phyloP scores from a whole-genome alignment of 306 rosid genomes.

The Rosa multiflora region DNA sequence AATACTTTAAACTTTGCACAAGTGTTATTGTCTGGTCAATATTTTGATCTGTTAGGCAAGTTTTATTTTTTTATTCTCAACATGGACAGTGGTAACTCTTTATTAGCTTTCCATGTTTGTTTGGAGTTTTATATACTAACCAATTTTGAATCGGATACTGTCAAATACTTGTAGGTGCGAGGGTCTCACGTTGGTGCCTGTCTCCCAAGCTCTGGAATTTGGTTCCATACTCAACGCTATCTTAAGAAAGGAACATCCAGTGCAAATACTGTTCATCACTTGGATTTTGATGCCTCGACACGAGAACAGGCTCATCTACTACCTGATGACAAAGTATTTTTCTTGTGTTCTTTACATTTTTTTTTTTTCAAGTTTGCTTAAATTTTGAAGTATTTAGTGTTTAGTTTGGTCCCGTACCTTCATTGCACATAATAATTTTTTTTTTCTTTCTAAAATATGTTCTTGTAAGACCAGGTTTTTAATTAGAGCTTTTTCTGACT shows the following conservation, averaged over 20 bases:
- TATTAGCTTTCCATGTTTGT: background rate
- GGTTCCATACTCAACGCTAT: slow-evolving; percentile 89
- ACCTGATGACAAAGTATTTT: slow-evolving; percentile 78
- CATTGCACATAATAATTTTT: background rate
- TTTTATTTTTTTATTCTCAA: background rate
- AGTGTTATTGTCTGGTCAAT: background rate
- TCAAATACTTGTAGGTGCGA: slow-evolving; percentile 55
- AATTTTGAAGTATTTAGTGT: background rate
- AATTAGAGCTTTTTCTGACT: background rate
- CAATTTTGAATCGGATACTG: slow-evolving; percentile 9
- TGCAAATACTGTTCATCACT: slow-evolving; percentile 65
- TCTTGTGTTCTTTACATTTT: slow-evolving; percentile 19
- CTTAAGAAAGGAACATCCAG: slow-evolving; percentile 68
- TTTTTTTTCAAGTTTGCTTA: slow-evolving; percentile 20
- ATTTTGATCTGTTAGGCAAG: background rate
- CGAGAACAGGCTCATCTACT: slow-evolving; percentile 89
- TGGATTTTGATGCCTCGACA: slow-evolving; percentile 98
- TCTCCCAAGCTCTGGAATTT: slow-evolving; percentile 87
- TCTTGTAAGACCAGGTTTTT: background rate
- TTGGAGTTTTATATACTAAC: slow-evolving; percentile 4
- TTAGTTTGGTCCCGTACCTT: background rate
- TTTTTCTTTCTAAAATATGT: background rate
- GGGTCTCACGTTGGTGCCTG: slow-evolving; percentile 95
- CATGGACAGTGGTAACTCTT: background rate
- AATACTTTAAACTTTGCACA: slow-evolving; percentile 16